Percentiles rank a stretch among this genome's conserved stretches.
phyloP scores from a whole-genome alignment of 75 land plant genomes.

The Isoetes taiwanensis region DNA sequence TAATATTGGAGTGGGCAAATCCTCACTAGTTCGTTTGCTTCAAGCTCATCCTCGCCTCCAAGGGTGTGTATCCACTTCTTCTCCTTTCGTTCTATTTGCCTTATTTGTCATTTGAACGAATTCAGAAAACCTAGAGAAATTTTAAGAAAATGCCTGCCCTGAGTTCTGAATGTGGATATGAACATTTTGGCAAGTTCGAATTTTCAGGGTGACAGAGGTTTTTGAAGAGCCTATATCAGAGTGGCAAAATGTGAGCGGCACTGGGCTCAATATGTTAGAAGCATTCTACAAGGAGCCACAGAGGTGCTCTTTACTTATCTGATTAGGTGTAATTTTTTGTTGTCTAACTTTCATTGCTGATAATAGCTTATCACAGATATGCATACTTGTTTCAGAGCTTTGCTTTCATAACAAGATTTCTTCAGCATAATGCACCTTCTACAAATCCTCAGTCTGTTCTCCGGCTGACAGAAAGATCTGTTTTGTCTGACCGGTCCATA shows the following conservation, averaged over 20 bases:
- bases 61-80: slow-evolving; percentile 1
- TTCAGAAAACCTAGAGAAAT: no score
- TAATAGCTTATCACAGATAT: slow-evolving; percentile 7
- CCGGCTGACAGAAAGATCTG: slow-evolving; percentile 15
- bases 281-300: slow-evolving; percentile 15
- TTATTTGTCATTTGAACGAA: no score
- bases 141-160: no score
- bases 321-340: not conserved
- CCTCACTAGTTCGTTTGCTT: slow-evolving; percentile 8
- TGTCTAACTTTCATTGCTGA: not conserved
- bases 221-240: slow-evolving; percentile 14
- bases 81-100: not conserved
- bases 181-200: no score
- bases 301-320: slow-evolving; percentile 1
- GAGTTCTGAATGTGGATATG: no score
- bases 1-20: slow-evolving; percentile 22
- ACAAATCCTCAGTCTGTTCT: slow-evolving; percentile 6
- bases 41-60: slow-evolving; percentile 13
- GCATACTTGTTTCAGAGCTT: slow-evolving; percentile 21
- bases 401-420: slow-evolving; percentile 16
- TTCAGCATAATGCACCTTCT: slow-evolving; percentile 15
- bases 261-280: slow-evolving; percentile 16
- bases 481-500: slow-evolving; percentile 18
- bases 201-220: slow-evolving; percentile 12
- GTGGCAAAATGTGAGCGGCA: slow-evolving; percentile 18